Conservation (phyloP, 1,139 yeast genomes). For the Kodamaea alishanica region DNA sequence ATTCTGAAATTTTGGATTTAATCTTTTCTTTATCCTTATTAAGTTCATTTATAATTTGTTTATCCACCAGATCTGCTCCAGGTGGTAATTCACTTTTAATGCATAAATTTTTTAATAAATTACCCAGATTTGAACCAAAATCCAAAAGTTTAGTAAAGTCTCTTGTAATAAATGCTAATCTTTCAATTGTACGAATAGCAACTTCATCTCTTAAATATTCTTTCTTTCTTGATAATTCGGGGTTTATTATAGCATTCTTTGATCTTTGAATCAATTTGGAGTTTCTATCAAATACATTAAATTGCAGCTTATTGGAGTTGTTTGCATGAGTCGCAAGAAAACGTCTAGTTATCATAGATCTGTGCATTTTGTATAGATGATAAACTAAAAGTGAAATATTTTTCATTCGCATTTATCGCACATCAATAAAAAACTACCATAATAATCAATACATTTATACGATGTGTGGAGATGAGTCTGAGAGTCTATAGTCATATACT, state of each 20-base stretch:
- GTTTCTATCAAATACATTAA: slow-evolving; percentile 64
- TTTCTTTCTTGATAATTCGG: slow-evolving; percentile 50
- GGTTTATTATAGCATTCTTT: slow-evolving; percentile 44
- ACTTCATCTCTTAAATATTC: slow-evolving; percentile 77
- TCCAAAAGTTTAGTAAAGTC: slow-evolving; percentile 61
- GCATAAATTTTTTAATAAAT: slow-evolving; percentile 40
- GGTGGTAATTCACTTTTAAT: slow-evolving; percentile 27
- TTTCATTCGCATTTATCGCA: no score
- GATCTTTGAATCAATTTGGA: slow-evolving; percentile 60
- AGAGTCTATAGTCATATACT: no score
- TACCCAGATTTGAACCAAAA: slow-evolving; percentile 73
- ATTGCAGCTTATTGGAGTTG: slow-evolving; percentile 21
- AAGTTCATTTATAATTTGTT: slow-evolving; percentile 34
- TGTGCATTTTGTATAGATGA: no score
- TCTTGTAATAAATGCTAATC: slow-evolving; percentile 70
- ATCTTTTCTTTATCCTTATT: slow-evolving; percentile 53
- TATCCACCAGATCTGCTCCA: slow-evolving; percentile 27
- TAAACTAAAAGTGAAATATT: no score
- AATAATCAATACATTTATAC: no score
- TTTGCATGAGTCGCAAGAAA: slow-evolving; percentile 25
- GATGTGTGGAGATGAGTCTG: no score
- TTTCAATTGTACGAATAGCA: slow-evolving; percentile 67
- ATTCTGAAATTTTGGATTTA: slow-evolving; percentile 48
- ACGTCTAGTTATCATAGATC: slow-evolving; percentile 8
- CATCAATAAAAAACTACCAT: no score